Evolutionary conservation across 345 rosid genomes (phyloP).

Genomic region (Populus nigra): DNA sequence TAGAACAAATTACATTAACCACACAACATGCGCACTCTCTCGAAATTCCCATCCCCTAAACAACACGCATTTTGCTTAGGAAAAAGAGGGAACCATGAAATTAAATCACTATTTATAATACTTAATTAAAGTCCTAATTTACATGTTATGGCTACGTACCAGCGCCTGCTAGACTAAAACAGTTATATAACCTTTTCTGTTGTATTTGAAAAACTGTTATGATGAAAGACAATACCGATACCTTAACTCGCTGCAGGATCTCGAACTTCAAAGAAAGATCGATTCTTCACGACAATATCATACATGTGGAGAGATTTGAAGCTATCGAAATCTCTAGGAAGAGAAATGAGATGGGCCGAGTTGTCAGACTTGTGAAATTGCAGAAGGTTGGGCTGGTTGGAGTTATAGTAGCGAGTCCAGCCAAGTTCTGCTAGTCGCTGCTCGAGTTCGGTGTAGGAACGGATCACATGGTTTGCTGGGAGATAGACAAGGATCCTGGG

Average conservation of each 20-base stretch:
- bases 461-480: constrained; percentile 55
- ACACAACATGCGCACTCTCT: background rate
- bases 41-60: background rate
- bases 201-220: background rate
- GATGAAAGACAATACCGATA: background rate
- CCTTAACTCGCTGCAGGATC: constrained; percentile 17
- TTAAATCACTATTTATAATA: background rate
- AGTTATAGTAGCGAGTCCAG: constrained; percentile 55
- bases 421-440: constrained; percentile 52
- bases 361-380: constrained; percentile 56
- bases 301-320: constrained; percentile 52
- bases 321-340: constrained; percentile 42
- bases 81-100: too few species aligned
- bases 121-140: background rate
- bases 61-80: background rate
- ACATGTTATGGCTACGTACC: background rate
- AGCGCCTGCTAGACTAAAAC: background rate
- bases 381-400: constrained; percentile 38
- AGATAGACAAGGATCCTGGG: constrained; percentile 61
- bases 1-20: background rate
- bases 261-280: constrained; percentile 59
- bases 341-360: constrained; percentile 52
- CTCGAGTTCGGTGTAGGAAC: constrained; percentile 50
- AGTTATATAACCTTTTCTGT: background rate
- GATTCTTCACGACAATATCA: constrained; percentile 67